phyloP scores from a whole-genome alignment of 345 rosid genomes.

The Lepidium aucheri region DNA sequence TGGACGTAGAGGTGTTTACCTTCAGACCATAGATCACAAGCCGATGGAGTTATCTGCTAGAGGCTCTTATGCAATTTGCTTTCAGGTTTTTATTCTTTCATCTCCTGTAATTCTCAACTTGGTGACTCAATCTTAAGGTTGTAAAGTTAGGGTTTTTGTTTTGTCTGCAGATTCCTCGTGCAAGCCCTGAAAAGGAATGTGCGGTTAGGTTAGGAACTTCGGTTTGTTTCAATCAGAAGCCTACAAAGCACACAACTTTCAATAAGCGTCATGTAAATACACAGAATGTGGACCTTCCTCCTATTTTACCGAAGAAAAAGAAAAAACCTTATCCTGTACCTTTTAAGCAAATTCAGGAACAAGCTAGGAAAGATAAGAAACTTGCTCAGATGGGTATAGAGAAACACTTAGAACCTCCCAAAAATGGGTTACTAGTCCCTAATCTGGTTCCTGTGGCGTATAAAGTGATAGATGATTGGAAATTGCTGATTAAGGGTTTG shows the following conservation, averaged over 20 bases:
- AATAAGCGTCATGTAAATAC: slow-evolving; percentile 29
- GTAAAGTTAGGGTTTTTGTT: background rate
- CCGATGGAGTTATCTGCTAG: slow-evolving; percentile 5
- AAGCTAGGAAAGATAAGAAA: slow-evolving; percentile 53
- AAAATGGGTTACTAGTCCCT: slow-evolving; percentile 75
- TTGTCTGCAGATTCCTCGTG: slow-evolving; percentile 33
- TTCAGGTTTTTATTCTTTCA: slow-evolving; percentile 13
- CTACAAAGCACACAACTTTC: slow-evolving; percentile 10
- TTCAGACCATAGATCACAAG: slow-evolving; percentile 2
- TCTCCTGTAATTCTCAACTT: background rate
- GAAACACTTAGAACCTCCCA: slow-evolving; percentile 73
- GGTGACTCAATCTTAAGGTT: background rate
- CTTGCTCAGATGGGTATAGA: slow-evolving; percentile 80
- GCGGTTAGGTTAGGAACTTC: slow-evolving; percentile 20
- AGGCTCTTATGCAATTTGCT: slow-evolving; percentile 10
- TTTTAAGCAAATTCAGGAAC: slow-evolving; percentile 52
- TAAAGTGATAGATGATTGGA: slow-evolving; percentile 74
- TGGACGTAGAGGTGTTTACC: slow-evolving; percentile 2
- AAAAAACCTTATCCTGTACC: slow-evolving; percentile 87
- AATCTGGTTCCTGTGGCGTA: slow-evolving; percentile 61
- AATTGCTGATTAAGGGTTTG: slow-evolving; percentile 63
- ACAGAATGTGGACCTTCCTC: slow-evolving; percentile 83
- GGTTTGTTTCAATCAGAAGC: slow-evolving; percentile 34
- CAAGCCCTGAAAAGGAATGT: slow-evolving; percentile 20
- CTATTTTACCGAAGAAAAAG: slow-evolving; percentile 57